A percentile compares a stretch with the other conserved stretches of the same genome.
phyloP scores from a whole-genome alignment of 2,329 filamentous ascomycete species.

The Monilinia polystroma region DNA sequence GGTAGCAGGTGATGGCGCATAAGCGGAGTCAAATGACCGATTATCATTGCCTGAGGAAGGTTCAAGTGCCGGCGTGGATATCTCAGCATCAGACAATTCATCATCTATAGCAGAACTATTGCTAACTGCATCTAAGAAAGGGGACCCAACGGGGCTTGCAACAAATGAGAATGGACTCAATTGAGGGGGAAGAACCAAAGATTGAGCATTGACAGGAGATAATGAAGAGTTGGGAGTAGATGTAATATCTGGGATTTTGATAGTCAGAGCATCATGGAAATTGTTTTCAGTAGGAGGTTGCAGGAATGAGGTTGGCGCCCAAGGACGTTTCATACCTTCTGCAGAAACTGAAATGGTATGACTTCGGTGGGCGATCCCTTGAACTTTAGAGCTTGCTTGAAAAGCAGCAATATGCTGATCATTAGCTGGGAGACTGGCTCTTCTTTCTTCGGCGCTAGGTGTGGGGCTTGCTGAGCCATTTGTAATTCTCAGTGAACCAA shows the following conservation, averaged over 20 bases:
- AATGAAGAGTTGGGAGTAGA: neutral
- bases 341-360: conserved; percentile 31
- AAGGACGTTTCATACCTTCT: conserved; percentile 29
- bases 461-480: conserved; percentile 57
- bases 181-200: conserved; percentile 32
- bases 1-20: conserved; percentile 24
- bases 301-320: conserved; percentile 20
- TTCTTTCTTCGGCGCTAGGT: conserved; percentile 42
- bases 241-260: conserved; percentile 14
- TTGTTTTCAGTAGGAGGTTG: neutral
- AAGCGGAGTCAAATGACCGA: conserved; percentile 36
- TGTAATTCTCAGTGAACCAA: conserved; percentile 61
- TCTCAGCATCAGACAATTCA: conserved; percentile 45
- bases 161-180: conserved; percentile 43
- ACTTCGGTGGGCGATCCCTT: conserved; percentile 28
- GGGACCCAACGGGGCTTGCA: conserved; percentile 38
- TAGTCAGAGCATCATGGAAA: conserved; percentile 21
- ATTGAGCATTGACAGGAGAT: conserved; percentile 22
- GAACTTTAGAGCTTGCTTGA: conserved; percentile 23
- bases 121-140: conserved; percentile 47
- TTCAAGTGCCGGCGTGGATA: conserved; percentile 28
- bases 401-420: conserved; percentile 5
- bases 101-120: conserved; percentile 51
- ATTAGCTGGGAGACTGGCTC: conserved; percentile 22
- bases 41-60: conserved; percentile 17